Base-by-base conservation (phyloP, 345 rosid genomes). In the Brassica juncea region DNA sequence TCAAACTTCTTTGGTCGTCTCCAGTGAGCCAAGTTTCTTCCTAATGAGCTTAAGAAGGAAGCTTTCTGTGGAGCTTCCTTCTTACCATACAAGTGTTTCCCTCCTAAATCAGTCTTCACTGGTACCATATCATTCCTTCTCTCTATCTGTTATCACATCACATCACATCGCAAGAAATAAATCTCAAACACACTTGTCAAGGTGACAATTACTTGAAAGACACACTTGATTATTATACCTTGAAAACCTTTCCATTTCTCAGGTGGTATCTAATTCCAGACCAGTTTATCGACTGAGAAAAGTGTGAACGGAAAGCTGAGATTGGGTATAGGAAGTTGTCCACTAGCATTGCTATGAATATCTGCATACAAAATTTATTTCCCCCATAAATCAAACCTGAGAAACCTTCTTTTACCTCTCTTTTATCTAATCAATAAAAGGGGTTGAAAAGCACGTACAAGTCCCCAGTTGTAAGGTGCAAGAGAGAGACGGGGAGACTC, bases 221-320 rank as follows among this genome's bases (percentile, higher is more conserved):
- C 2, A 44, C 30, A 59, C 6, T 9, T 58, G 67, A 25, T 74
- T 71, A 12, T 72, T 28, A 69, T 87, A 91, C 99, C 92, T 93
- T 91, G 88, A 71, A 39, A 68, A 95, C 89, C 89, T 91, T 95
- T 66, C 99, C 99, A 75, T 91, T 77, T 88, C 79, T 91, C 88
- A 93, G 84, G 84, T 91, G 87, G 81, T 95, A 95, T 73, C 91
- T 85, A 65, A 90, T 90, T 64, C 99, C 99, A 70, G 98, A 95
- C 99, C 98, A 95, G 82, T 91, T 93, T 81, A 95, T 95, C 12
- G 98, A 93, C 80, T 91, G 99, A 55, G 92, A 87, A 80, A 95
- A 93, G 84, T 95, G 98, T 14, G 99, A 95, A 16, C 93, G 93
- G 57, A 93, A 42, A 7, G 99, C 99, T 62, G 92, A 91, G 67